Percentiles rank a stretch among this genome's conserved stretches.
These are phyloP conservation scores for Fomes fomentarius DNA, from an alignment of 1,284 basidiomycete species.

Conservation along the genomic window DNA sequence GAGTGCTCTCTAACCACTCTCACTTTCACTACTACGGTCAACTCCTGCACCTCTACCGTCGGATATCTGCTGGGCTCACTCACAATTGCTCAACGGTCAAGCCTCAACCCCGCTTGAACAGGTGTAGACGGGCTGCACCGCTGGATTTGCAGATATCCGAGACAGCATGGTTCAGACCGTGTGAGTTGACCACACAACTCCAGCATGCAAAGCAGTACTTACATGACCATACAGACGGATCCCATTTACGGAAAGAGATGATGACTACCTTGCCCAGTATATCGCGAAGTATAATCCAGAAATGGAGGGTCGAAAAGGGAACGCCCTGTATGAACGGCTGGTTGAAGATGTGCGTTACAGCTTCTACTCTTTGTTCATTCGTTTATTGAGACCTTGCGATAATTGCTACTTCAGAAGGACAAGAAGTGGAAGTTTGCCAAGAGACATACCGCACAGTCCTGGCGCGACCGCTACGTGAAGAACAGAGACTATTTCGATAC, in stretches of 20 bases:
- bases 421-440: constrained; percentile 16
- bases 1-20: too few species aligned
- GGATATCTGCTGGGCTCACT: too few species aligned
- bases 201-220: not conserved
- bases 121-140: too few species aligned
- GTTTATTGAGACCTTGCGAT: not conserved
- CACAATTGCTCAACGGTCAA: too few species aligned
- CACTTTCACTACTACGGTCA: not conserved
- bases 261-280: constrained; percentile 22
- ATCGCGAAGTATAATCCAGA: constrained; percentile 29
- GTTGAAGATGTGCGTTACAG: constrained; percentile 24
- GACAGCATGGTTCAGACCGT: not conserved
- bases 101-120: too few species aligned
- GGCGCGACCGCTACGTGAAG: constrained; percentile 79
- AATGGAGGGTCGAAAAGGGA: constrained; percentile 20
- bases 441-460: constrained; percentile 76
- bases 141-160: too few species aligned
- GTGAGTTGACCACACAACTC: not conserved
- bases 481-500: constrained; percentile 50
- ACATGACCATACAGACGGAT: not conserved
- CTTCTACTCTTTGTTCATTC: not conserved
- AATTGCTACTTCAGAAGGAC: constrained; percentile 45
- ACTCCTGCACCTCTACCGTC: not conserved
- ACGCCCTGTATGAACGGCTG: constrained; percentile 22
- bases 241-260: constrained; percentile 18